phyloP scores from a whole-genome alignment of 2,329 filamentous ascomycete genomes.

The Aspergillus fumigatiaffinis region DNA sequence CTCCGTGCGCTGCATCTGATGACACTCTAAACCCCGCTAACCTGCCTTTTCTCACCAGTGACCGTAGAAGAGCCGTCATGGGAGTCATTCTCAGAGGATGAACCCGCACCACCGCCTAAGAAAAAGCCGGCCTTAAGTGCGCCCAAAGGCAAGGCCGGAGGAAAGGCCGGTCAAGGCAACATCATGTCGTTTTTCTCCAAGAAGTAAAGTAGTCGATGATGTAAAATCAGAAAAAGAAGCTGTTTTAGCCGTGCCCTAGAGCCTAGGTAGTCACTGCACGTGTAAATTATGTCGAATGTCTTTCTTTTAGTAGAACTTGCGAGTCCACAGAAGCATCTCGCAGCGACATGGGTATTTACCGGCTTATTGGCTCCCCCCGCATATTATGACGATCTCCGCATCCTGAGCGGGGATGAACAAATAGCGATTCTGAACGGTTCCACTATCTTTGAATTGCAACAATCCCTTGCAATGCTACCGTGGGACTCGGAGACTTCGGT shows the following conservation, averaged over 20 bases:
- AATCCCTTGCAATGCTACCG: background rate
- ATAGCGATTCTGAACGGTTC: background rate
- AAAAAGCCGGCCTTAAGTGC: slow-evolving; percentile 43
- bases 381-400: background rate
- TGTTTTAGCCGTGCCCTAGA: background rate
- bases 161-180: slow-evolving; percentile 61
- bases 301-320: too few species aligned
- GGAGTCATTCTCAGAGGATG: slow-evolving; percentile 93
- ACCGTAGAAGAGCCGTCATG: slow-evolving; percentile 79
- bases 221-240: background rate
- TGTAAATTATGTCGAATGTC: background rate
- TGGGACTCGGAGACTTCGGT: background rate
- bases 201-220: slow-evolving; percentile 48
- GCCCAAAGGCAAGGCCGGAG: slow-evolving; percentile 51
- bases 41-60: slow-evolving; percentile 51
- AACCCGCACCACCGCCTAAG: slow-evolving; percentile 53
- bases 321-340: background rate
- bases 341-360: too few species aligned
- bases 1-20: background rate
- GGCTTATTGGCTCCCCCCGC: background rate
- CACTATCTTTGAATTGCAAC: background rate
- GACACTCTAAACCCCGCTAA: background rate
- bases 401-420: background rate
- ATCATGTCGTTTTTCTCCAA: slow-evolving; percentile 93
- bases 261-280: background rate